Base-by-base conservation (phyloP, 2,329 filamentous ascomycete genomes). In the Fonsecaea erecta region DNA sequence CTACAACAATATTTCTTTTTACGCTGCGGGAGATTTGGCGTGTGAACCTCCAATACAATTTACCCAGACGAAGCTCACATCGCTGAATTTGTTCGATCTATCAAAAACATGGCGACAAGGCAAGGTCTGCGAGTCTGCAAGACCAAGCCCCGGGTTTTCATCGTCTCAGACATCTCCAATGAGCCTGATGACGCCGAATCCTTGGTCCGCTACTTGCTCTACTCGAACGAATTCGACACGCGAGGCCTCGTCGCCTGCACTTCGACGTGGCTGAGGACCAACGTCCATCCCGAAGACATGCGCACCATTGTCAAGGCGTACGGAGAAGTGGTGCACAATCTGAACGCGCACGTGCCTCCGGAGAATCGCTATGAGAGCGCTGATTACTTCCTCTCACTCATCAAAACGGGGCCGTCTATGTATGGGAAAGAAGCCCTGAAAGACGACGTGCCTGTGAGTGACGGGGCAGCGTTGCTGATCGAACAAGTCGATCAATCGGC, bases 321-420 rank as follows among this genome's bases (percentile, higher is more conserved):
- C 65, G 77, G 70, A 2, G 69, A 77, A 26, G 80, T 79, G 0
- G 77, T 78, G 21, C 77, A 80, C 12, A 86, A 82, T 64, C 74
- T 86, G 8, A 82, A 83, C 62, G 70, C 71, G 2, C 83, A 85
- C 66, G 79, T 77, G 2, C 81, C 82, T 59, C 76, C 78, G 0
- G 77, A 81, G 60, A 74, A 74, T 2, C 74, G 72, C 12, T 84
- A 82, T 64, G 79, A 80, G 0, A 72, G 77, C 0, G 77, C 75
- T 1, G 73, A 79, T 6, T 72, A 77, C 55, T 61, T 79, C 34
- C 71, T 71, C 24, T 67, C 70, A 21, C 71, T 81, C 16, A 74
- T 83, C 32, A 73, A 75, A 63, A 72, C 75, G 60, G 76, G 82
- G n/a, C 71, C 79, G 70, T 59, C 77, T 63, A 76, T 78, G 52